Conservation (phyloP, 2,329 filamentous ascomycete species). For the Sporothrix curviconia region DNA sequence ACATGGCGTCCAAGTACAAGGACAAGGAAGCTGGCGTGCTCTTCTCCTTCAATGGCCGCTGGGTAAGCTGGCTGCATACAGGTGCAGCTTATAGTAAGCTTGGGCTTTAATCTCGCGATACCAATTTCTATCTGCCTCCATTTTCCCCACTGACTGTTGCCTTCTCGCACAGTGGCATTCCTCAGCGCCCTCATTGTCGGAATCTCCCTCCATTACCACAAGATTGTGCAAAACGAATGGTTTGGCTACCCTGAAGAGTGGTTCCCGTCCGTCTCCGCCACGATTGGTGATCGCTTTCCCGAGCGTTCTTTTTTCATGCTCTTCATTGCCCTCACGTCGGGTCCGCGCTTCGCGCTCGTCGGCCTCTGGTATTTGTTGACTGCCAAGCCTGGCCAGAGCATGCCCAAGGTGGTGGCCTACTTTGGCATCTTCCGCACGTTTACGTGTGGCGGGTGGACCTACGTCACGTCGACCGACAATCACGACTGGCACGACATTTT, state of each 20-base stretch:
- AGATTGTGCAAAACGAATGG: slow-evolving; percentile 96
- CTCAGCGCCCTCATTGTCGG: slow-evolving; percentile 79
- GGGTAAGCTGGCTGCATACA: slow-evolving; percentile 87
- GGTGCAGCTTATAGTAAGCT: slow-evolving; percentile 75
- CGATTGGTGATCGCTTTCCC: slow-evolving; percentile 94
- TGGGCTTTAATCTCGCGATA: not conserved
- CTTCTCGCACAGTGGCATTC: slow-evolving; percentile 61
- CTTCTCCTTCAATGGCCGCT: slow-evolving; percentile 71
- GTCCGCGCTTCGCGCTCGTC: slow-evolving; percentile 86
- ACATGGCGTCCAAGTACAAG: slow-evolving; percentile 44
- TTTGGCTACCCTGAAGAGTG: slow-evolving; percentile 92
- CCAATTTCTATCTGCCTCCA: slow-evolving; percentile 13
- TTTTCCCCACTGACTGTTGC: not conserved
- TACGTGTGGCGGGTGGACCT: slow-evolving; percentile 96
- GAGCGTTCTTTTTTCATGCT: slow-evolving; percentile 96
- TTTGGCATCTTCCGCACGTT: slow-evolving; percentile 82
- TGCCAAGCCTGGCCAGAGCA: slow-evolving; percentile 61
- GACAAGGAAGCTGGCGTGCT: slow-evolving; percentile 58
- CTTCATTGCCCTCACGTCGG: slow-evolving; percentile 93
- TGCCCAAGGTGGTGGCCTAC: slow-evolving; percentile 74
- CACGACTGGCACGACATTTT: slow-evolving; percentile 99
- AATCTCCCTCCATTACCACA: slow-evolving; percentile 78
- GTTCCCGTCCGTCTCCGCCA: slow-evolving; percentile 94
- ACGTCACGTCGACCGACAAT: slow-evolving; percentile 95
- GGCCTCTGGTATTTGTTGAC: slow-evolving; percentile 89